These are phyloP conservation scores for Apophysomyces trapeziformis DNA, from an alignment of 371 early-diverging fungal species.

Conservation along the genomic window DNA sequence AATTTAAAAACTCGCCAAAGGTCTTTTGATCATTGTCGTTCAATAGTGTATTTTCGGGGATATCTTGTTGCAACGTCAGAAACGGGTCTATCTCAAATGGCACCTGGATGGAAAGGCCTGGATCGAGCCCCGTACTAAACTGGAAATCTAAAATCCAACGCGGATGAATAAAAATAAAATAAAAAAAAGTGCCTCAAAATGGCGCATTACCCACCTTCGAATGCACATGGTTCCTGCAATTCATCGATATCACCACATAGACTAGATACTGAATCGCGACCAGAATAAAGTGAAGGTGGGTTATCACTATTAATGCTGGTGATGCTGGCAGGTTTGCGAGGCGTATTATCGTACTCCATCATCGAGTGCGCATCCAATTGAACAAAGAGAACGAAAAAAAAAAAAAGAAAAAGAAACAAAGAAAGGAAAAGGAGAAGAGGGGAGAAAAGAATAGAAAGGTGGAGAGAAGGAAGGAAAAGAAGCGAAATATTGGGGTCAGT, in stretches of 20 bases:
- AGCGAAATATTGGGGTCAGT: constrained; percentile 12
- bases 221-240: constrained; percentile 19
- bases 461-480: constrained; percentile 3
- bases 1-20: constrained; percentile 15
- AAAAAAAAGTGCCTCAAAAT: constrained; percentile 4
- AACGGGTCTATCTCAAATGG: constrained; percentile 16
- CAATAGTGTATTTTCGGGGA: constrained; percentile 2
- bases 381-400: background rate
- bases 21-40: constrained; percentile 22
- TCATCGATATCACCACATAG: constrained; percentile 19
- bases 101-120: constrained; percentile 21
- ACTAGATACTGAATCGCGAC: constrained; percentile 17
- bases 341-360: constrained; percentile 9
- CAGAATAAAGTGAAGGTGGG: constrained; percentile 25
- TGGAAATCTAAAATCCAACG: constrained; percentile 19
- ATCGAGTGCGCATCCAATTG: constrained; percentile 5
- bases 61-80: constrained; percentile 1
- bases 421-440: background rate
- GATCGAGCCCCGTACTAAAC: constrained; percentile 17
- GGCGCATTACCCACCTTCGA: constrained; percentile 19
- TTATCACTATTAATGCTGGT: constrained; percentile 18
- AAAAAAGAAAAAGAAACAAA: constrained; percentile 1
- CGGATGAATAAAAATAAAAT: background rate
- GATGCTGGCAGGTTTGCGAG: constrained; percentile 21
- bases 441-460: constrained; percentile 2